Percentiles rank a stretch among this genome's conserved stretches.
These are phyloP conservation scores for Aureobasidium namibiae DNA, from an alignment of 2,329 filamentous ascomycete species.

Conservation along the genomic window DNA sequence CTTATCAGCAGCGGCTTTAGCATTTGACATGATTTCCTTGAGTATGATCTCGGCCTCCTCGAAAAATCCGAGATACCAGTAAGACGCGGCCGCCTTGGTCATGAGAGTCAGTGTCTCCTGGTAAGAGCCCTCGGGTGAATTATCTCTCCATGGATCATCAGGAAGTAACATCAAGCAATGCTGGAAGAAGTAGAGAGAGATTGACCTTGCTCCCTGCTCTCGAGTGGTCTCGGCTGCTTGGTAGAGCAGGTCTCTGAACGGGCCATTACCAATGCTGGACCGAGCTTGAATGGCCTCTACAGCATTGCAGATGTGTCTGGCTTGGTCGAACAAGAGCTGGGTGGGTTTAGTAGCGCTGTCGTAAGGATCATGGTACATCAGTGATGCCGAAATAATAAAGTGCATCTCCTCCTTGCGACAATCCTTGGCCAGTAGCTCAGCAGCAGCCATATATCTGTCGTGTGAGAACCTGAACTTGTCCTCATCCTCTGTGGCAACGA, in stretches of 20 bases:
- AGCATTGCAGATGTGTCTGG: conserved; percentile 73
- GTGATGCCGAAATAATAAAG: conserved; percentile 74
- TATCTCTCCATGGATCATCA: conserved; percentile 61
- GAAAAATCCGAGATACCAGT: conserved; percentile 68
- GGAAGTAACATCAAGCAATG: conserved; percentile 74
- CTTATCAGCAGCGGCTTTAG: conserved; percentile 67
- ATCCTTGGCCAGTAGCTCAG: conserved; percentile 60
- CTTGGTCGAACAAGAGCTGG: conserved; percentile 58
- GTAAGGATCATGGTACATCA: conserved; percentile 60
- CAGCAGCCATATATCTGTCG: conserved; percentile 78
- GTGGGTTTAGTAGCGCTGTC: conserved; percentile 47
- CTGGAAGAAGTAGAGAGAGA: conserved; percentile 73
- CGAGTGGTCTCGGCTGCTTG: conserved; percentile 70
- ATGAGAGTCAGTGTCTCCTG: conserved; percentile 77
- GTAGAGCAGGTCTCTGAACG: conserved; percentile 66
- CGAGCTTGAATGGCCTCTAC: conserved; percentile 62
- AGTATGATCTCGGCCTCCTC: conserved; percentile 61
- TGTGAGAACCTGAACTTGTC: conserved; percentile 82
- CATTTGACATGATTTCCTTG: conserved; percentile 59
- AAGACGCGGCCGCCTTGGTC: conserved; percentile 72
- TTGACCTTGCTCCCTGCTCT: conserved; percentile 74
- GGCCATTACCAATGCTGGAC: conserved; percentile 40
- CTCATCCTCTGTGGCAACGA: conserved; percentile 74
- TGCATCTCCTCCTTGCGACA: conserved; percentile 70
- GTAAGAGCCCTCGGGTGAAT: conserved; percentile 65